Evolutionary conservation across 805 yeast genomes (phyloP).

Genomic region (Kluyveromyces siamensis): DNA sequence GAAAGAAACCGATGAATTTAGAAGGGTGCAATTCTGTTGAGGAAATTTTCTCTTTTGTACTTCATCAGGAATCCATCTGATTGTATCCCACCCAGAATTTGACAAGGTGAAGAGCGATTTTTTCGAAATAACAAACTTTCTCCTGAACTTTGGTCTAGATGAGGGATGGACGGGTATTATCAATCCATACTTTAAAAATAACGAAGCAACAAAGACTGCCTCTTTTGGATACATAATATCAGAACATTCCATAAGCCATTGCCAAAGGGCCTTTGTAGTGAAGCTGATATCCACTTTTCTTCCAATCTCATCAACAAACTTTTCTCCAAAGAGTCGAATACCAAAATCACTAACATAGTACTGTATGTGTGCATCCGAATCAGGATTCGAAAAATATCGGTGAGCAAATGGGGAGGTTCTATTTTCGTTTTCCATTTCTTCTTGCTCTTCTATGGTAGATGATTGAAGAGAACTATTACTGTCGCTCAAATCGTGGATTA

Average conservation of each 20-base stretch:
- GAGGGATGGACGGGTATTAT: slow-evolving; percentile 35
- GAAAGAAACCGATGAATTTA: neutral
- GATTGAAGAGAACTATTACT: neutral
- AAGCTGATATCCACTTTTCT: slow-evolving; percentile 38
- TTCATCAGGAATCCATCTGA: slow-evolving; percentile 19
- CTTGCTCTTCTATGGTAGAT: neutral
- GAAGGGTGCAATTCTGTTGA: too few species aligned
- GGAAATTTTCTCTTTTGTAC: neutral
- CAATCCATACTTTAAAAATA: slow-evolving; percentile 39
- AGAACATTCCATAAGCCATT: slow-evolving; percentile 89
- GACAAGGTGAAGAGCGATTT: slow-evolving; percentile 38
- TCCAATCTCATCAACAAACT: slow-evolving; percentile 25
- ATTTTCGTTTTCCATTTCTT: slow-evolving; percentile 10
- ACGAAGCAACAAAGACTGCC: slow-evolving; percentile 43
- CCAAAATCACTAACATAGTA: slow-evolving; percentile 66
- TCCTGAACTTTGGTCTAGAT: slow-evolving; percentile 28
- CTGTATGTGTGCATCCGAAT: slow-evolving; percentile 72
- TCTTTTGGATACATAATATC: slow-evolving; percentile 48
- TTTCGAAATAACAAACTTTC: slow-evolving; percentile 27
- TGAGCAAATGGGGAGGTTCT: slow-evolving; percentile 61
- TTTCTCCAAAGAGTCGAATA: slow-evolving; percentile 45
- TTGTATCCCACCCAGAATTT: slow-evolving; percentile 32
- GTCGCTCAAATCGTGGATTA: neutral
- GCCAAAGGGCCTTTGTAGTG: slow-evolving; percentile 70
- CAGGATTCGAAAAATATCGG: slow-evolving; percentile 78